A percentile compares a stretch with the other conserved stretches of the same genome.
Evolutionary conservation across 306 rosid species (phyloP).

Genomic region (Erythrophleum fordii): DNA sequence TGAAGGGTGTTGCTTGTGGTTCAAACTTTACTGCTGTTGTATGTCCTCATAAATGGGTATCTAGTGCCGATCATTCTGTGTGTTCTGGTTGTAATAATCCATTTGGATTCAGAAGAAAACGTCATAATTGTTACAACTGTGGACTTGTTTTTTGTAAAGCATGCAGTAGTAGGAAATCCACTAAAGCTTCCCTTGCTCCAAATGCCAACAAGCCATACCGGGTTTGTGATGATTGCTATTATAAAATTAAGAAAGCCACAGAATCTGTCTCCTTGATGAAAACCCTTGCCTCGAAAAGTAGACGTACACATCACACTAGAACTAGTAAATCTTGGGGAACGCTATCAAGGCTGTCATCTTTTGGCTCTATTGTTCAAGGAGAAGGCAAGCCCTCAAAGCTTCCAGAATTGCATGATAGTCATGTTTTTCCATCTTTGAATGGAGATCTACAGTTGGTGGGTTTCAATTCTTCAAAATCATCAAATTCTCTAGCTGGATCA

Average conservation of each 20-base stretch:
- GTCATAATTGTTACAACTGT: too few relatives aligned
- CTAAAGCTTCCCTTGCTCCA: slow-evolving; percentile 90
- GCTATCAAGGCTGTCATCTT: slow-evolving; percentile 78
- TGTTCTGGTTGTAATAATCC: slow-evolving; percentile 78
- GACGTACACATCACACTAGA: slow-evolving; percentile 44
- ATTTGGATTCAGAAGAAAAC: slow-evolving; percentile 87
- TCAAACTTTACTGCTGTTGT: slow-evolving; percentile 84
- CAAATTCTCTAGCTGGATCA: slow-evolving; percentile 32
- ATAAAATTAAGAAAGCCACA: slow-evolving; percentile 62
- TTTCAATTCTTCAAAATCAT: slow-evolving; percentile 38
- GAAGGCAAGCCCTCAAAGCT: slow-evolving; percentile 58
- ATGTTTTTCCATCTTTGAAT: slow-evolving; percentile 46
- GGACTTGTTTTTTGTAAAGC: slow-evolving; percentile 88
- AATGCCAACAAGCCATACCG: slow-evolving; percentile 70
- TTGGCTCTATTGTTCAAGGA: slow-evolving; percentile 57
- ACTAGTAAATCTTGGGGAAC: slow-evolving; percentile 54
- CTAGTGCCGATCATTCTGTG: slow-evolving; percentile 73
- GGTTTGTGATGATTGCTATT: slow-evolving; percentile 82
- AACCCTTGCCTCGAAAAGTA: slow-evolving; percentile 52
- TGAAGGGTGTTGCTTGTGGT: slow-evolving; percentile 78
- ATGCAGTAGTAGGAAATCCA: slow-evolving; percentile 82
- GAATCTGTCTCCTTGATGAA: slow-evolving; percentile 53
- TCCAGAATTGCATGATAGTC: slow-evolving; percentile 40
- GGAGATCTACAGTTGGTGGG: slow-evolving; percentile 41
- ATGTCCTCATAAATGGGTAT: slow-evolving; percentile 86